Evolutionary conservation across 169 alveolate species (phyloP), one percentile per base, ranked within the genome.

Genomic region (Plasmodium vivax): DNA sequence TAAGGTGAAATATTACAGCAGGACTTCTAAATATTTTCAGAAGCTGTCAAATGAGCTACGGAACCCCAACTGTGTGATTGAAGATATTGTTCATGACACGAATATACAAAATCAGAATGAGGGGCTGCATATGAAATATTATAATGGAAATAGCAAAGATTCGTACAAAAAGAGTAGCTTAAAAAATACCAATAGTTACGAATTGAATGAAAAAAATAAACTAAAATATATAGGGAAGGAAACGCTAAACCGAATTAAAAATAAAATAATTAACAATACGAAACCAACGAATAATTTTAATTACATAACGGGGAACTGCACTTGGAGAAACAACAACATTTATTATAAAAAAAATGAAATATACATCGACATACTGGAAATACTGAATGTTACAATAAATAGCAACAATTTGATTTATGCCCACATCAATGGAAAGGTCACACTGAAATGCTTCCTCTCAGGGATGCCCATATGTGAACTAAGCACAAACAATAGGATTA

Each of bases 151-250:
- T 72, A 74, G 38, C 36, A 85, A 47, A 85, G 84, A 74, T 7
- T 7, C 23, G 19, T 56, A 85, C 30, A 85, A 85, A 54, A 85
- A 75, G 54, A 34, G 41, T 71, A 19, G n/a, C 3, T 3, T 75
- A 47, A 85, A 85, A 30, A 85, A 85, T 51, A 19, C 43, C 6
- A 84, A 68, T 51, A 85, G 82, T 34, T 85, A 74, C 43, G 93
- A 85, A 16, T 54, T 85, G 43, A 85, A 56, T 56, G 93, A 85
- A 75, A 85, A 74, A 75, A 85, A 85, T 43, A 85, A 85, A 85
- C 68, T 85, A 77, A 85, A 85, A 74, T 75, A 85, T 71, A 85
- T 85, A 85, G 93, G 93, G 12, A 85, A 85, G 68, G 93, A 85
- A 85, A 77, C 93, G 30, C 77, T 85, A 45, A 85, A 85, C 80